Evolutionary conservation across 2,329 filamentous ascomycete genomes (phyloP).

Genomic region (Botryosphaeria dothidea): DNA sequence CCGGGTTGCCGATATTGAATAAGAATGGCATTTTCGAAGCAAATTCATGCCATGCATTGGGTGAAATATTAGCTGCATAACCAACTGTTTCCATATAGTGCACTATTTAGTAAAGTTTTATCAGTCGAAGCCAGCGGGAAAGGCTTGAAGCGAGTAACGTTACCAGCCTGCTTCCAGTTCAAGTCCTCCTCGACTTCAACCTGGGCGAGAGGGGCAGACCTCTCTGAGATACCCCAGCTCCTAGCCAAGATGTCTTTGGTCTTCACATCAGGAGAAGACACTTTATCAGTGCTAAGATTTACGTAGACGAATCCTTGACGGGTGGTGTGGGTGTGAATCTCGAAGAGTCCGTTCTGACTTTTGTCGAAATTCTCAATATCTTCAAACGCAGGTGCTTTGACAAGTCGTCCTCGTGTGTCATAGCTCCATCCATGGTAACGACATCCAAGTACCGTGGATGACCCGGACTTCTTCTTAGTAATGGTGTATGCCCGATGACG

Average conservation of each 20-base stretch:
- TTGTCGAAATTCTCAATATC: constrained; percentile 40
- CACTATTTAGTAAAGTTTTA: constrained; percentile 16
- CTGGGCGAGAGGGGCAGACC: constrained; percentile 29
- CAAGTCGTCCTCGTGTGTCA: constrained; percentile 43
- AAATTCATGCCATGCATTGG: neutral
- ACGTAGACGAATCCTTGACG: constrained; percentile 30
- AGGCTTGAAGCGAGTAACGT: constrained; percentile 1
- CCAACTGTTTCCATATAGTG: neutral
- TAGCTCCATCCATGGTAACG: constrained; percentile 52
- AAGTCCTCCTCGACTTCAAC: constrained; percentile 39
- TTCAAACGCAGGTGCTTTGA: constrained; percentile 46
- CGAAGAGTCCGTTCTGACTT: constrained; percentile 32
- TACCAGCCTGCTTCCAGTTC: constrained; percentile 42
- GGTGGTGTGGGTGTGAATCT: constrained; percentile 29
- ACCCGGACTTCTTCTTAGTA: constrained; percentile 39
- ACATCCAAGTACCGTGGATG: constrained; percentile 43
- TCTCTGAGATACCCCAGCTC: constrained; percentile 22
- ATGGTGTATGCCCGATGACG: constrained; percentile 48
- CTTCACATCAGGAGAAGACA: constrained; percentile 20
- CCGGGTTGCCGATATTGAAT: neutral
- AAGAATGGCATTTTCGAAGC: neutral
- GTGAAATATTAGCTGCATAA: neutral
- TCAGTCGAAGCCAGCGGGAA: constrained; percentile 13
- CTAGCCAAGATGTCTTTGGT: constrained; percentile 19
- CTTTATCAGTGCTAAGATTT: constrained; percentile 27